These are phyloP conservation scores for Malassezia vespertilionis DNA, from an alignment of 1,284 basidiomycete genomes.

Conservation along the genomic window DNA sequence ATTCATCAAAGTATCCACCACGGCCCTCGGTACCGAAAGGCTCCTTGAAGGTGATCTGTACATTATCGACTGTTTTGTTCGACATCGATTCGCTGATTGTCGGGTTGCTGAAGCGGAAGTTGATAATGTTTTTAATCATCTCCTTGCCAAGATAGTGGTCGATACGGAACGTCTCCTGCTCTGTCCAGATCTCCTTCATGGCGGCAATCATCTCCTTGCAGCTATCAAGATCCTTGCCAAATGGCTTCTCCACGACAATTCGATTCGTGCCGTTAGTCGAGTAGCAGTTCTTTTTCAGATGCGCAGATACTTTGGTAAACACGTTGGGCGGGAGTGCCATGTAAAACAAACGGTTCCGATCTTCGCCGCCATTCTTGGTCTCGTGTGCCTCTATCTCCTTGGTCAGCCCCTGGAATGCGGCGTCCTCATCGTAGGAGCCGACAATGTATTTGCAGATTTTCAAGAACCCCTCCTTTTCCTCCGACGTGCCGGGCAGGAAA, in stretches of 20 bases:
- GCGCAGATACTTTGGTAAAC: slow-evolving; percentile 41
- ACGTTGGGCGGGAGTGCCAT: slow-evolving; percentile 45
- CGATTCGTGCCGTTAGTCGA: slow-evolving; percentile 36
- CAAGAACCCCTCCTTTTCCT: slow-evolving; percentile 33
- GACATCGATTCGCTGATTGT: slow-evolving; percentile 44
- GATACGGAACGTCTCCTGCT: slow-evolving; percentile 47
- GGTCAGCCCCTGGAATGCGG: slow-evolving; percentile 36
- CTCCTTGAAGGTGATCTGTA: slow-evolving; percentile 49
- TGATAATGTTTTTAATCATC: slow-evolving; percentile 47
- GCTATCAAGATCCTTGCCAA: slow-evolving; percentile 44
- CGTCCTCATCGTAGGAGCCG: slow-evolving; percentile 44
- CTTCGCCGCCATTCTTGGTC: slow-evolving; percentile 19
- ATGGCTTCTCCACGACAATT: slow-evolving; percentile 46
- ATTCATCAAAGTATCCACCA: slow-evolving; percentile 49
- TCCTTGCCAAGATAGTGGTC: slow-evolving; percentile 48
- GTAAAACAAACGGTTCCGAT: slow-evolving; percentile 43
- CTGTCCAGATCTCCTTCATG: slow-evolving; percentile 45
- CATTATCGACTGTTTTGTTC: slow-evolving; percentile 46
- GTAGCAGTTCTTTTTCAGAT: slow-evolving; percentile 43
- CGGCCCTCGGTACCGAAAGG: slow-evolving; percentile 49
- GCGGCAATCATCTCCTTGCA: slow-evolving; percentile 41
- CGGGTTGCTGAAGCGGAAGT: slow-evolving; percentile 44
- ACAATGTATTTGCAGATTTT: slow-evolving; percentile 38
- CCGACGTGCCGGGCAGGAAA: slow-evolving; percentile 28
- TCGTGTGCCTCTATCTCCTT: slow-evolving; percentile 34